Base-by-base conservation (phyloP, 371 early-diverging fungal genomes). In the Mucor mucedo region DNA sequence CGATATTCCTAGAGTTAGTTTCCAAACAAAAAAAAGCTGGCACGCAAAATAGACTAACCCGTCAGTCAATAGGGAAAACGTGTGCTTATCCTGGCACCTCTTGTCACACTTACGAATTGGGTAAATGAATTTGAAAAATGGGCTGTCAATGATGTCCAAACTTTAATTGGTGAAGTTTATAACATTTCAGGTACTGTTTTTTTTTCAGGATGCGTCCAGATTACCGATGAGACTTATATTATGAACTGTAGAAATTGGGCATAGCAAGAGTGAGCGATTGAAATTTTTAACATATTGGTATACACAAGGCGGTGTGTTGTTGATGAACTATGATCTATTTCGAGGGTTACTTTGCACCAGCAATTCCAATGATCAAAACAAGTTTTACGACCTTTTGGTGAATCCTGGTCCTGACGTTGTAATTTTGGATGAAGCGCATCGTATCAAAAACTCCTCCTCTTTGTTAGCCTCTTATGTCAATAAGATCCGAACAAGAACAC, bases 381-480 rank as follows among this genome's bases (percentile, higher is more conserved):
- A 53, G 5, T 60, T 80, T 48, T 65, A 59, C 35, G n/a, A 47
- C 10, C 72, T 71, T 13, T 60, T 92, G 6, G 58, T 84, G 13
- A 66, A 78, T 13, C 84, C 84, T 2, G 93, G 91, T 0, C 89
- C 95, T 1, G 80, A 88, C 13, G 40, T 95, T 5, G 75, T 93
- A 1, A 78, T 96, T 44, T 80, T 90, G 1, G 97, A 97, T 72
- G 96, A 97, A 73, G 95, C 90, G 3, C 96, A 97, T 71, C 70
- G 79, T 32, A 86, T 97, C 58, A 95, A 95, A 61, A 95, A 89
- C 64, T 55, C 72, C 5, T 58, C 70, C 14, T 60, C 90, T 2
- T 56, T 67, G 42, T 69, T 91, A 38, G 68, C 88, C 0, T 29
- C 42, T 0, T 57, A 79, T 0, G 58, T 84, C 13, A 79, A 77